Base-by-base conservation (phyloP, 179 eudicot genomes). In the Heliamphora pulchella region DNA sequence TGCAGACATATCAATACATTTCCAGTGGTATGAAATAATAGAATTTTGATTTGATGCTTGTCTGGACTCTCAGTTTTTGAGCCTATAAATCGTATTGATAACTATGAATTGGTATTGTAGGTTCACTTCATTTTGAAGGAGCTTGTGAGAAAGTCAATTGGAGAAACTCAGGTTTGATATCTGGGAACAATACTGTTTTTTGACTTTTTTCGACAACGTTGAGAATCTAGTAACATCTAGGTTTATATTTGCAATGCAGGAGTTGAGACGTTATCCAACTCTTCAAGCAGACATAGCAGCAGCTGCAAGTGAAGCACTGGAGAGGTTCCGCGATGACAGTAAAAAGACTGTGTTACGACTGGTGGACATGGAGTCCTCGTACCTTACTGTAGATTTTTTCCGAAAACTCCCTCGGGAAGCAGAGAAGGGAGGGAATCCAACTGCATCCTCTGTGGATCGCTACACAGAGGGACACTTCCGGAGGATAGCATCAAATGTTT, bases 351-450 rank as follows among this genome's bases (percentile, higher is more conserved):
- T 87, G 44, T 67, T 88, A 63, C 83, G 91, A 47, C 77, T 92
- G 76, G 97, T 92, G 55, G 97, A 91, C 74, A 92, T 92, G 97
- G 97, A 92, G 65, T 86, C 91, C 79, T 79, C 93, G 1, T 92
- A 92, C 82, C 79, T 88, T 78, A 91, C 94, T 8, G 89, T 85
- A 11, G 92, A 89, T 83, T 92, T 91, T 87, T 91, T 92, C 83
- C 89, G 94, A 18, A 89, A 83, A 58, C 91, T 91, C 61, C 87
- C 92, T 53, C 89, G 81, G 75, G 92, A 89, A 62, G 85, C 76
- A 63, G 92, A 88, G 53, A 84, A 82, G 58, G 91, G 77, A 61
- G 90, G 87, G 78, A 83, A 69, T 63, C 80, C 85, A 14, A 50
- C 79, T 64, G 76, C 63, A n/a, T 71, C 83, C 57, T 39, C 81